A percentile compares a stretch with the other conserved stretches of the same genome.
Evolutionary conservation across 164 flowering plant species (phyloP).

Genomic region (Echeveria elegans): DNA sequence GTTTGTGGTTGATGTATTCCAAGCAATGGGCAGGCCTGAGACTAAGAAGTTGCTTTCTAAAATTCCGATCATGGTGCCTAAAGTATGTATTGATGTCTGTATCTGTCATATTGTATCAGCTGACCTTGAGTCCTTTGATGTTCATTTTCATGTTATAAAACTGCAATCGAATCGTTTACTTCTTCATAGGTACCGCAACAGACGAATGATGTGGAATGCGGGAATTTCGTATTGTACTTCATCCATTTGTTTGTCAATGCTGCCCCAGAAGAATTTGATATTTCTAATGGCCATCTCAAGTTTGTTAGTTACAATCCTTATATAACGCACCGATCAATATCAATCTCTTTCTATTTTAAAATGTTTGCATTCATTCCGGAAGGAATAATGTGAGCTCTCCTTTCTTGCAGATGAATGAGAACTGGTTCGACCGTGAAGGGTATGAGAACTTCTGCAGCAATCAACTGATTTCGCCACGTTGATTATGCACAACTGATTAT

Average conservation of each 20-base stretch:
- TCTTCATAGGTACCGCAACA: neutral
- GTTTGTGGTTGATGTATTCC: conserved; percentile 1
- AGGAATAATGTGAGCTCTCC: neutral
- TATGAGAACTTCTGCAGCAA: conserved; percentile 5
- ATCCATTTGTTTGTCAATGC: neutral
- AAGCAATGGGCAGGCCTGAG: neutral
- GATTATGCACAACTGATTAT: neutral
- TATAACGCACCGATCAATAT: neutral
- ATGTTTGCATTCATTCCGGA: neutral
- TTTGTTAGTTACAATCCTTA: neutral
- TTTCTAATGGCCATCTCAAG: neutral
- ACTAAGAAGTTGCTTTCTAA: neutral
- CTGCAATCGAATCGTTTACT: neutral
- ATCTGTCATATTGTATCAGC: neutral
- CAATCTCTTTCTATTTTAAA: neutral
- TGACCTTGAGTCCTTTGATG: neutral
- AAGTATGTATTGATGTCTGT: neutral
- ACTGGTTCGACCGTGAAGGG: neutral
- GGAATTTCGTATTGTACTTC: neutral
- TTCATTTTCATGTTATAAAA: neutral
- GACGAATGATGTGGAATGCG: neutral
- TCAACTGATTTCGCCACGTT: neutral
- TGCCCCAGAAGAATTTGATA: neutral
- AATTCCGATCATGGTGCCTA: neutral
- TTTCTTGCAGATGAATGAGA: conserved; percentile 3